These are phyloP conservation scores for Mortierella sp. DNA, from an alignment of 371 early-diverging fungal species.

Conservation along the genomic window DNA sequence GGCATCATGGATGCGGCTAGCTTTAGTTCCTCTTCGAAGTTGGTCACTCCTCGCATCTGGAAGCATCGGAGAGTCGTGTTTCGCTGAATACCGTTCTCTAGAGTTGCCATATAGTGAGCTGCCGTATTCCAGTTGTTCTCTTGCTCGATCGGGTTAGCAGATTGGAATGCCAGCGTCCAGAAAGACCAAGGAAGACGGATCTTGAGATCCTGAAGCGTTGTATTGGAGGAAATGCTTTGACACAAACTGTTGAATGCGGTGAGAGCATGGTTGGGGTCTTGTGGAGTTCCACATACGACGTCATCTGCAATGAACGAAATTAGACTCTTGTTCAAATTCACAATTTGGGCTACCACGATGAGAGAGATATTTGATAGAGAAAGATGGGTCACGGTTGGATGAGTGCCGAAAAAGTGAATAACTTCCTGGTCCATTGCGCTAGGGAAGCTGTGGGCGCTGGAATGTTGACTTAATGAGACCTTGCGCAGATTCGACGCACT, in stretches of 20 bases:
- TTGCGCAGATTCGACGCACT: slow-evolving; percentile 22
- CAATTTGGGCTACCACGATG: slow-evolving; percentile 26
- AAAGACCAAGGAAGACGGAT: slow-evolving; percentile 35
- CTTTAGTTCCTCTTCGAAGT: slow-evolving; percentile 39
- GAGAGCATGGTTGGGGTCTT: slow-evolving; percentile 29
- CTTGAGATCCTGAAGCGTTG: slow-evolving; percentile 33
- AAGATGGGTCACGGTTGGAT: slow-evolving; percentile 37
- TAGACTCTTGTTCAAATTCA: slow-evolving; percentile 29
- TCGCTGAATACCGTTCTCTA: slow-evolving; percentile 23
- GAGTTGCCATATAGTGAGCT: slow-evolving; percentile 28
- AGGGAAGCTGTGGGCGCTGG: slow-evolving; percentile 10
- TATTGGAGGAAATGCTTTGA: slow-evolving; percentile 31
- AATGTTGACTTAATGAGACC: slow-evolving; percentile 30
- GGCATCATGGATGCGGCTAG: slow-evolving; percentile 4
- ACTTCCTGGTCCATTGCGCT: slow-evolving; percentile 31
- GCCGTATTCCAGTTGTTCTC: slow-evolving; percentile 36
- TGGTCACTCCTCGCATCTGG: slow-evolving; percentile 43
- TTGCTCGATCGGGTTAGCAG: slow-evolving; percentile 11
- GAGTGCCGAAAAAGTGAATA: slow-evolving; percentile 29
- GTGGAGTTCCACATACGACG: slow-evolving; percentile 13
- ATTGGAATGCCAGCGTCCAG: slow-evolving; percentile 38
- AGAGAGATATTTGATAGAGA: slow-evolving; percentile 32
- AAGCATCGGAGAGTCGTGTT: slow-evolving; percentile 29
- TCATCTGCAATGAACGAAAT: slow-evolving; percentile 40
- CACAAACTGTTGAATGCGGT: slow-evolving; percentile 27